Evolutionary conservation across 2,329 filamentous ascomycete species (phyloP).

Genomic region (Paraphoma sp.): DNA sequence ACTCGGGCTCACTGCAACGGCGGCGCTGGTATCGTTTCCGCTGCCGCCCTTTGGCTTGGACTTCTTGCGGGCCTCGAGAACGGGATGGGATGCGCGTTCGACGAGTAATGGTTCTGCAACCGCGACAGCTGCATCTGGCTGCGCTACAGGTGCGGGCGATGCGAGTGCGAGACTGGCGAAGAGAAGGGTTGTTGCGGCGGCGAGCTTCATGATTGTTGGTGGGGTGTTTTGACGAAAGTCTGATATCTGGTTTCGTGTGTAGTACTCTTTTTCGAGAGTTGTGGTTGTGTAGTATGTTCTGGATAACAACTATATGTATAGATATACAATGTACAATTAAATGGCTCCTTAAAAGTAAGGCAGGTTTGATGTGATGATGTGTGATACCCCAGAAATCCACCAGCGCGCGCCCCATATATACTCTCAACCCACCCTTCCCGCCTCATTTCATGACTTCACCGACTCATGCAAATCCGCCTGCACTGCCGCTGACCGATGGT

Average conservation of each 20-base stretch:
- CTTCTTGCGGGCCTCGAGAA: conserved; percentile 26
- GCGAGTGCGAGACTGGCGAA: conserved; percentile 34
- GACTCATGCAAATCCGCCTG: conserved; percentile 4
- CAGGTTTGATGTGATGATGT: not conserved
- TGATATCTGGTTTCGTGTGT: not conserved
- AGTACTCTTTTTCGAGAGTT: no score
- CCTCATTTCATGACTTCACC: conserved; percentile 6
- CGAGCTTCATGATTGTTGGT: conserved; percentile 33
- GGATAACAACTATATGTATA: not conserved
- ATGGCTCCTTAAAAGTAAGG: not conserved
- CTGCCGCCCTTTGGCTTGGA: conserved; percentile 15
- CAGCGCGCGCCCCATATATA: not conserved
- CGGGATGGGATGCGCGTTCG: conserved; percentile 12
- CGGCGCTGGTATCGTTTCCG: conserved; percentile 20
- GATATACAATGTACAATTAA: no score
- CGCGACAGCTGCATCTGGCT: conserved; percentile 5
- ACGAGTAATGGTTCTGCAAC: conserved; percentile 7
- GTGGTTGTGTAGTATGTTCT: not conserved
- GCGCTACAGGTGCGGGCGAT: conserved; percentile 31
- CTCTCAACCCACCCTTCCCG: not conserved
- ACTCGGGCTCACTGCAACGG: conserved; percentile 25
- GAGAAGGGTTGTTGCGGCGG: conserved; percentile 27
- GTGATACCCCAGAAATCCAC: not conserved
- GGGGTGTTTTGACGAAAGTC: not conserved
- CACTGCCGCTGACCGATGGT: conserved; percentile 12